Conservation (phyloP, 139 green algal species). For the Trebouxia sp. region DNA sequence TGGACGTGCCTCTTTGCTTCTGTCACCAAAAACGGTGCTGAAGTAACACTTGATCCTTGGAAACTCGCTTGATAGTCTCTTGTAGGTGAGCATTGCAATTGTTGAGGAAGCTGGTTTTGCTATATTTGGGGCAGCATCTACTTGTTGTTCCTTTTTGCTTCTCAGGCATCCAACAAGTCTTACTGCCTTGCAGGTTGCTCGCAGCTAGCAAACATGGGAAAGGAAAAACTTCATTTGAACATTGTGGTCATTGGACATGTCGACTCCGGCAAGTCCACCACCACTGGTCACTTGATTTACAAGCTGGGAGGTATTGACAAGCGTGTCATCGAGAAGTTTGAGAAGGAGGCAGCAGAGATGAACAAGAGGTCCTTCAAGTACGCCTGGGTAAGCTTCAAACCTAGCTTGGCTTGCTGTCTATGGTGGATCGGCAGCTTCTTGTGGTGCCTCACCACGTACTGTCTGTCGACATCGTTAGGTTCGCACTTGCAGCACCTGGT, state of each 20-base stretch:
- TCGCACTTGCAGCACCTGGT: background rate
- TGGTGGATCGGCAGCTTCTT: too few species aligned
- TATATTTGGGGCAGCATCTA: background rate
- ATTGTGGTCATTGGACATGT: conserved; percentile 50
- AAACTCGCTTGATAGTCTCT: background rate
- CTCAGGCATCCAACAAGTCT: background rate
- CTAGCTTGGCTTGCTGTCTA: background rate
- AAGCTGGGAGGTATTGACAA: conserved; percentile 98
- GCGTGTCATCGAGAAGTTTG: conserved; percentile 94
- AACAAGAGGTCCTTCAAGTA: conserved; percentile 78
- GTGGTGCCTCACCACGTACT: too few species aligned
- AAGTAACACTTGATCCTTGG: background rate
- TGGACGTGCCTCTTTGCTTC: conserved; percentile 16
- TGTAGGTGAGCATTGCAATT: background rate
- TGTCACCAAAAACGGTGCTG: conserved; percentile 17
- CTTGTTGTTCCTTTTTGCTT: background rate
- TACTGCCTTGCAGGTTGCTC: background rate
- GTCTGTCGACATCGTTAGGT: too few species aligned
- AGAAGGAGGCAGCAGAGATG: conserved; percentile 76
- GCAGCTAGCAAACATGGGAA: conserved; percentile 36
- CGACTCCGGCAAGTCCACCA: conserved; percentile 91
- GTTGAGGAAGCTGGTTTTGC: too few species aligned
- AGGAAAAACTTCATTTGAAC: conserved; percentile 52
- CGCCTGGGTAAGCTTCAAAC: conserved; percentile 62
- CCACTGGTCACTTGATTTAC: conserved; percentile 96